Percentiles rank a stretch among this genome's conserved stretches.
phyloP scores from a whole-genome alignment of 148 eudicot species.

The Fagopyrum tataricum region DNA sequence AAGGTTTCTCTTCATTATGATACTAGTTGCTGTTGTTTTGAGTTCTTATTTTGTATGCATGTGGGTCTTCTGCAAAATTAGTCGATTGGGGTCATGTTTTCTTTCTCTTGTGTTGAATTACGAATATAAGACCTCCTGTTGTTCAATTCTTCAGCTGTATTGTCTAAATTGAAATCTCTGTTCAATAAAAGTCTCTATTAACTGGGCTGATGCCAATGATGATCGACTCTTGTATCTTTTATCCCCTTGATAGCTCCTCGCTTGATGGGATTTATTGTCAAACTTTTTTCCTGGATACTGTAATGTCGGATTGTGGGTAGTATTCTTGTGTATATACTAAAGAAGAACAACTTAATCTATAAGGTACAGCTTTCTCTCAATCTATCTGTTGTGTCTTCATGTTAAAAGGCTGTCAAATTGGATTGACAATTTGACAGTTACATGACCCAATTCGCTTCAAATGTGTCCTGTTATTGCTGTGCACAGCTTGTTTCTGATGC shows the following conservation, averaged over 20 bases:
- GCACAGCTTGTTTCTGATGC: constrained; percentile 86
- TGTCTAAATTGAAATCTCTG: neutral
- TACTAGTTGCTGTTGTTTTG: neutral
- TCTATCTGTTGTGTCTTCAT: neutral
- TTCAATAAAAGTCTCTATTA: neutral
- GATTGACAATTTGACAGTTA: neutral
- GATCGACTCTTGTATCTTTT: neutral
- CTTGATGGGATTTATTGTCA: constrained; percentile 76
- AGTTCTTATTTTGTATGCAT: neutral
- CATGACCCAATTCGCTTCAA: neutral
- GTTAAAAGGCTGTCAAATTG: too few species aligned
- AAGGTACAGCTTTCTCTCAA: constrained; percentile 37
- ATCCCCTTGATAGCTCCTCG: constrained; percentile 59
- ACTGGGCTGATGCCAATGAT: neutral
- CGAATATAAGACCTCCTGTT: too few species aligned
- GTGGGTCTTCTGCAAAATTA: neutral
- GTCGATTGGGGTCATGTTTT: neutral
- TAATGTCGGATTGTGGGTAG: constrained; percentile 55
- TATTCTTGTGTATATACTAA: constrained; percentile 48
- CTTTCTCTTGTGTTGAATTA: neutral
- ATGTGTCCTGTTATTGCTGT: constrained; percentile 14
- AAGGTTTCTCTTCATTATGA: constrained; percentile 42
- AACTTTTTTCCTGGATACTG: constrained; percentile 66
- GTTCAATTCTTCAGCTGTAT: neutral
- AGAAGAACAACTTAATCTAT: constrained; percentile 71